A percentile compares a stretch with the other conserved stretches of the same genome.
Conservation (phyloP, 2,329 filamentous ascomycete genomes). For the Colletotrichum tamarilloi region DNA sequence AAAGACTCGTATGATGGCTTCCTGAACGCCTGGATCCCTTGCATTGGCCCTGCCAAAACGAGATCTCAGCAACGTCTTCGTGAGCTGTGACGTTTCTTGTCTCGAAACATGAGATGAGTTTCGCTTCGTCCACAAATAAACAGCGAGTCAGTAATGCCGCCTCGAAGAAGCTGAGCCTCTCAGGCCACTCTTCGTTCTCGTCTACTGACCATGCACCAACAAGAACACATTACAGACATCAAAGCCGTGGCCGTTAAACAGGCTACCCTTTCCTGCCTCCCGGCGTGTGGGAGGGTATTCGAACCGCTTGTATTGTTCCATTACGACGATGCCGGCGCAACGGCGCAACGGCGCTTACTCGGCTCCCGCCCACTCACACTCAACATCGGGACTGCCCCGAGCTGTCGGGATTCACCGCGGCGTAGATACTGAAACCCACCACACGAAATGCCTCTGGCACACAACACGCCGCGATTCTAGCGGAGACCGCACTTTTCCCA, state of each 20-base stretch:
- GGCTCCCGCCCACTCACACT: background rate
- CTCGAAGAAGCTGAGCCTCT: background rate
- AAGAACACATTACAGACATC: background rate
- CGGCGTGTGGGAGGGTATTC: background rate
- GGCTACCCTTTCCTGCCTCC: slow-evolving; percentile 8
- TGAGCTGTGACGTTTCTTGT: slow-evolving; percentile 28
- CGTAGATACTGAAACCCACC: slow-evolving; percentile 20
- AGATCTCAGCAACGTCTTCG: background rate
- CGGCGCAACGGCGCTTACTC: slow-evolving; percentile 17
- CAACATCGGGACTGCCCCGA: slow-evolving; percentile 13
- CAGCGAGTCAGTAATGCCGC: slow-evolving; percentile 24
- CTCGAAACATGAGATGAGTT: slow-evolving; percentile 32
- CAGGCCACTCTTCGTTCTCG: background rate
- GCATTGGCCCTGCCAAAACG: background rate
- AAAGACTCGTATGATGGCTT: background rate
- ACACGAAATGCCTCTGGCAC: slow-evolving; percentile 32
- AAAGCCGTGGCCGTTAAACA: background rate
- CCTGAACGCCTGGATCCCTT: background rate
- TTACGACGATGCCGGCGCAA: background rate
- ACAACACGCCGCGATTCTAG: slow-evolving; percentile 19
- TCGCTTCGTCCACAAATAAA: slow-evolving; percentile 25
- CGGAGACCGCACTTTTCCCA: slow-evolving; percentile 7
- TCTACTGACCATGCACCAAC: background rate
- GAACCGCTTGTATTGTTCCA: slow-evolving; percentile 1
- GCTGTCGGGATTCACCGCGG: slow-evolving; percentile 5